Conservation (phyloP, 2,329 filamentous ascomycete species). For the Aspergillus texensis region DNA sequence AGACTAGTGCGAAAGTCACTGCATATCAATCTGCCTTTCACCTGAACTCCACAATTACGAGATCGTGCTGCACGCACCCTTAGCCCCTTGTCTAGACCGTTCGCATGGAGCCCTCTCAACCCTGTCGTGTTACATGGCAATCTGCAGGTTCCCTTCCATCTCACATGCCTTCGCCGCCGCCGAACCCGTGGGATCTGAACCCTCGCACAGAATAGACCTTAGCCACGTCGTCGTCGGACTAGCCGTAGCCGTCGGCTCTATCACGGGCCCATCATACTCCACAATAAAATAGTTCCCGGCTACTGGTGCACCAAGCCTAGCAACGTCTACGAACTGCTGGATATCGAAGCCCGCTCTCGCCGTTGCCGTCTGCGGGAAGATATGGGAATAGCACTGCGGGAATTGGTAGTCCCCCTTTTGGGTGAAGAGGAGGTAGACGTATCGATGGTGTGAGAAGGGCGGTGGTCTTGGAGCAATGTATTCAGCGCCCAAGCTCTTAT, state of each 20-base stretch:
- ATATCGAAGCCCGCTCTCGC: conserved; percentile 39
- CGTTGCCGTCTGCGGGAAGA: conserved; percentile 30
- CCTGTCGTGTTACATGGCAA: conserved; percentile 14
- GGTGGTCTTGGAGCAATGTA: conserved; percentile 38
- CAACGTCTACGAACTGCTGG: conserved; percentile 35
- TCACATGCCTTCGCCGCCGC: conserved; percentile 13
- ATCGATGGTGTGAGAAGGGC: conserved; percentile 29
- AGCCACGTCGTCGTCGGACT: conserved; percentile 25
- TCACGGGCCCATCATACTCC: conserved; percentile 27
- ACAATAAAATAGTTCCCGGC: conserved; percentile 45
- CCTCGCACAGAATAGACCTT: conserved; percentile 17
- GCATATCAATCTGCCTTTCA: not conserved
- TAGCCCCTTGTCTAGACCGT: not conserved
- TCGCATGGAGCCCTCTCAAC: not conserved
- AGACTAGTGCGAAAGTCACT: not conserved
- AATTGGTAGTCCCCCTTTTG: conserved; percentile 31
- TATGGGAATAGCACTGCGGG: conserved; percentile 33
- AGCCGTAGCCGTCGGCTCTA: conserved; percentile 7
- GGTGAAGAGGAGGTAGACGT: conserved; percentile 34
- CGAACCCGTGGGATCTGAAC: conserved; percentile 7
- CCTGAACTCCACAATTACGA: not conserved
- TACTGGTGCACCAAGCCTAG: conserved; percentile 32
- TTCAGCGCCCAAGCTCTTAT: conserved; percentile 11
- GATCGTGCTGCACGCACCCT: not conserved
- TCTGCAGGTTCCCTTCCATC: conserved; percentile 5